These are phyloP conservation scores for Neurospora tetrasperma DNA, from an alignment of 495 filamentous ascomycete genomes.

Conservation along the genomic window DNA sequence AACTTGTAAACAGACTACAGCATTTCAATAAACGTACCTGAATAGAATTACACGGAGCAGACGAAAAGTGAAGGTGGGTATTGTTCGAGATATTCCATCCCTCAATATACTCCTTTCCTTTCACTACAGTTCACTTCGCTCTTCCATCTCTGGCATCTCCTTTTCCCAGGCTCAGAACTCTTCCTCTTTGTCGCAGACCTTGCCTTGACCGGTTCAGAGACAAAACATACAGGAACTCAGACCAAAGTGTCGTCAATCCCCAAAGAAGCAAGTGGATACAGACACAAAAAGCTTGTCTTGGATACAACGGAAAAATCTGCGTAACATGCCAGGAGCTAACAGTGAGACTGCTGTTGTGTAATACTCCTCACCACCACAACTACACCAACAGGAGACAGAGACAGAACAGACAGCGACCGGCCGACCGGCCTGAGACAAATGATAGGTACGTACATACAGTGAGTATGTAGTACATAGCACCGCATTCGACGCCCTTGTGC, in stretches of 20 bases:
- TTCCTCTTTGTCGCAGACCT: neutral
- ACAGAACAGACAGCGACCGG: neutral
- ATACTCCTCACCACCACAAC: neutral
- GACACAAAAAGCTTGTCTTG: neutral
- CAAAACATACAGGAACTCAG: neutral
- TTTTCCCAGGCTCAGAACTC: neutral
- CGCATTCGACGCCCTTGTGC: neutral
- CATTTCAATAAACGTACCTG: no score
- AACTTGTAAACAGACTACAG: neutral
- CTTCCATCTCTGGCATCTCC: neutral
- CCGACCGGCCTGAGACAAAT: neutral
- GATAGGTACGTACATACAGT: neutral
- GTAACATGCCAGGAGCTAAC: neutral
- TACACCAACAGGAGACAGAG: neutral
- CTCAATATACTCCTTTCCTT: neutral
- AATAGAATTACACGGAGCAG: neutral
- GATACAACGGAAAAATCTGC: neutral
- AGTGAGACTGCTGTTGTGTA: neutral
- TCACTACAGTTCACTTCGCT: neutral
- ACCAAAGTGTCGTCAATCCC: neutral
- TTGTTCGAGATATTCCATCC: neutral
- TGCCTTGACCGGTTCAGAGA: neutral
- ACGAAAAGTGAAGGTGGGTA: neutral
- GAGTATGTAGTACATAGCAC: neutral
- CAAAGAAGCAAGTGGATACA: neutral